phyloP scores from a whole-genome alignment of 1,284 basidiomycete genomes.

The Leccinum angustisporum region DNA sequence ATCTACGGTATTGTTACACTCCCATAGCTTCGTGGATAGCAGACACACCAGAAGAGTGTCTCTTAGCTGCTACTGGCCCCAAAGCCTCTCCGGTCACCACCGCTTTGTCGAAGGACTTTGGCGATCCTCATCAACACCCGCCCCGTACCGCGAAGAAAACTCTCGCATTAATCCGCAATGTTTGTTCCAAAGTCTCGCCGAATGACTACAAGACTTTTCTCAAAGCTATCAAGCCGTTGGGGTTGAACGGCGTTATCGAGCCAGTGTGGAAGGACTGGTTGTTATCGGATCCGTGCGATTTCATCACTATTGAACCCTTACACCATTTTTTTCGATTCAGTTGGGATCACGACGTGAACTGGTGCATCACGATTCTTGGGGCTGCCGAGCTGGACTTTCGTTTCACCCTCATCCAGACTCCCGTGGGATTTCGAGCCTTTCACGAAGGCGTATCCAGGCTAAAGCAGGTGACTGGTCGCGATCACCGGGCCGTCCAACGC shows the following conservation, averaged over 20 bases:
- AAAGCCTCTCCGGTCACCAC: constrained; percentile 5
- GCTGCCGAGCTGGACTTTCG: constrained; percentile 6
- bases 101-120: constrained; percentile 5
- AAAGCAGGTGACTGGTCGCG: not conserved
- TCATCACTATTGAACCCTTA: constrained; percentile 6
- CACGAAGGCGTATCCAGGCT: constrained; percentile 5
- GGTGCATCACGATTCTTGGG: constrained; percentile 8
- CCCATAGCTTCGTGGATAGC: constrained; percentile 1
- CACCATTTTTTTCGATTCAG: constrained; percentile 2
- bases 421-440: not conserved
- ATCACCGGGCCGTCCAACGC: constrained; percentile 4
- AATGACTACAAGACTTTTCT: constrained; percentile 6
- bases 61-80: not conserved
- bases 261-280: constrained; percentile 15
- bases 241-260: constrained; percentile 7
- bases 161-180: not conserved
- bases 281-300: constrained; percentile 5
- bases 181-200: not conserved
- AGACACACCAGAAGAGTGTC: constrained; percentile 7
- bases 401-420: constrained; percentile 10
- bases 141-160: constrained; percentile 2
- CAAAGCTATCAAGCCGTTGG: constrained; percentile 1
- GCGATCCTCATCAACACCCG: not conserved
- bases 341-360: constrained; percentile 7
- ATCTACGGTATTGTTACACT: not conserved